Base-by-base conservation (phyloP, 495 filamentous ascomycete genomes). In the Penicillium canariense region DNA sequence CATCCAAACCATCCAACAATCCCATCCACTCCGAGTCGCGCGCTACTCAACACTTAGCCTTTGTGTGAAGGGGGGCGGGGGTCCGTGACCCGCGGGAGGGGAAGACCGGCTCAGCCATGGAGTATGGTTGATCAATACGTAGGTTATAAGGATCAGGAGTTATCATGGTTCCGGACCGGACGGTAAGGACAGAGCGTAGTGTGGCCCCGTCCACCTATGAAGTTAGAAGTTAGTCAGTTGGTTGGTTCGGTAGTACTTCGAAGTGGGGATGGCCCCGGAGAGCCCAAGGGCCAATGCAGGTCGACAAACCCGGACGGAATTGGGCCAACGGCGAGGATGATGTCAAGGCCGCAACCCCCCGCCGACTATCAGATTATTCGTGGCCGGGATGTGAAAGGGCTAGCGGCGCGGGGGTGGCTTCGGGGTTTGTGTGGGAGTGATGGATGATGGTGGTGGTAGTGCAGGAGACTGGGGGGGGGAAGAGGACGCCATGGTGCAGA, bases 231-330 rank as follows among this genome's bases (percentile, higher is more conserved):
- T n/a, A n/a, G n/a, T n/a, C n/a, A n/a, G n/a, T n/a, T n/a, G n/a
- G n/a, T n/a, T n/a, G n/a, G n/a, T n/a, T n/a, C n/a, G n/a, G n/a
- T n/a, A n/a, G n/a, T n/a, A n/a, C n/a, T n/a, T n/a, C n/a, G n/a
- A n/a, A n/a, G n/a, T n/a, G n/a, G n/a, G n/a, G n/a, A n/a, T n/a
- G n/a, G n/a, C n/a, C n/a, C n/a, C n/a, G n/a, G n/a, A n/a, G n/a
- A n/a, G n/a, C n/a, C 30, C 30, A 6, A 6, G 6, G 30, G 30
- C 12, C 6, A 42, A 48, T 59, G 57, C 57, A 59, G 30, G 51
- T 59, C 56, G 52, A 55, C 52, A n/a, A 48, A 51, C 48, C 48
- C n/a, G 52, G 57, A 28, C 31, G 27, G 46, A 30, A 32, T 18
- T 26, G 31, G 46, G 17, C 27, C 46, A 52, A 31, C 48, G 46